Base-by-base conservation (phyloP, 2,329 filamentous ascomycete genomes). In the Immersiporthe knoxdaviesiana region DNA sequence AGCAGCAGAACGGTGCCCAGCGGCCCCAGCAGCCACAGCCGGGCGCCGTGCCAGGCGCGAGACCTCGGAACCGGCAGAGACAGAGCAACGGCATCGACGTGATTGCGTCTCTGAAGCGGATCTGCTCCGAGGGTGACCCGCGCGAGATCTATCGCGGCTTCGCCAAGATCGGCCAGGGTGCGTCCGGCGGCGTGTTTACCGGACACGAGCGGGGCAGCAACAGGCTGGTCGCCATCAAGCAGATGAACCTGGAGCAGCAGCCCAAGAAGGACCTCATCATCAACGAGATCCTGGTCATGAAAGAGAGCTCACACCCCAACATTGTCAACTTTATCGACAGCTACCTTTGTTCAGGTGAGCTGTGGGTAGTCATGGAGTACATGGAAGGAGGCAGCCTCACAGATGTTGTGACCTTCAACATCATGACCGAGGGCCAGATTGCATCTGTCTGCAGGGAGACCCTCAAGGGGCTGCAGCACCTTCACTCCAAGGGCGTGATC, bases 251-350 rank as follows among this genome's bases (percentile, higher is more conserved):
- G 68, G 96, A 98, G 79, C 92, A 98, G 81, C 96, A 99, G 77
- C 96, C 96, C 2, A 98, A 98, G 87, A 99, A 99, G 81, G 96
- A 99, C 75, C 84, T 98, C 63, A 99, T 99, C 76, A 97, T 99
- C 81, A 99, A 99, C 79, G 96, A 99, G 79, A 99, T 99, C 74
- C 82, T 99, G 69, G 96, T 99, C 69, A 99, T 99, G 96, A 97
- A 97, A 83, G 96, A 98, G 76, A 97, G 94, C 84, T 96, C 93
- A 69, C 96, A 99, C 78, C 95, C 94, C 76, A 98, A 98, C 78
- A 97, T 99, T 81, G 96, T 99, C 81, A 99, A 99, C 80, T 99
- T 98, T 80, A 95, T 98, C 82, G 96, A 98, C 83, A 97, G 94
- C 79, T 98, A 94, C 79, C 85, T 99, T 14, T 91, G 94, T 69